Evolutionary conservation across 2,329 filamentous ascomycete species (phyloP).

Genomic region (Neurospora sp.): DNA sequence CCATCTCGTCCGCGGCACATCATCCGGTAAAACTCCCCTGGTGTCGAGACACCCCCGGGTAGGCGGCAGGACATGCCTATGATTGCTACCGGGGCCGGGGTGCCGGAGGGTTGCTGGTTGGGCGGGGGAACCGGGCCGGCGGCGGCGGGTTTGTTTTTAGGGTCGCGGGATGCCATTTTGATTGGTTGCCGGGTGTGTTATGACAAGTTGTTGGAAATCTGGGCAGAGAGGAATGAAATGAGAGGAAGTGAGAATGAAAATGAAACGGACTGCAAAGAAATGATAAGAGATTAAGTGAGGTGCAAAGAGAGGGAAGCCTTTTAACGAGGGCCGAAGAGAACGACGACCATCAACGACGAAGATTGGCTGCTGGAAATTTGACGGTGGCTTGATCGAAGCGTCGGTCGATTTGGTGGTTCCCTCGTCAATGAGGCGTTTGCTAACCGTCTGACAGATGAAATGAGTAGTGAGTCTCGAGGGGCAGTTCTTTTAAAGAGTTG

Average conservation of each 20-base stretch:
- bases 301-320: not conserved
- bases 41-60: slow-evolving; percentile 20
- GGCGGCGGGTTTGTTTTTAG: not conserved
- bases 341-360: not conserved
- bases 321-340: not conserved
- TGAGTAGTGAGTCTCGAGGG: not conserved
- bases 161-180: not conserved
- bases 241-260: not conserved
- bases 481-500: not conserved
- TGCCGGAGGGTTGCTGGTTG: slow-evolving; percentile 4
- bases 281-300: not conserved
- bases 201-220: not conserved
- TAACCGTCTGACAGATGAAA: not conserved
- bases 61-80: slow-evolving; percentile 25
- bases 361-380: not conserved
- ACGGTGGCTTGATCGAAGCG: not conserved
- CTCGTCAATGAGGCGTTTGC: not conserved
- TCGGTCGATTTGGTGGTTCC: not conserved
- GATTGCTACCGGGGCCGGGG: slow-evolving; percentile 20
- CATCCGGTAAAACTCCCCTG: slow-evolving; percentile 24
- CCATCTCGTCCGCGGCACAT: slow-evolving; percentile 20
- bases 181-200: not conserved
- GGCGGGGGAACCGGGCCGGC: slow-evolving; percentile 8
- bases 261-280: not conserved
- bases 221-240: not conserved